A percentile compares a stretch with the other conserved stretches of the same genome.
These are phyloP conservation scores for Suhomyces prunicola DNA, from an alignment of 805 yeast species.

Conservation along the genomic window DNA sequence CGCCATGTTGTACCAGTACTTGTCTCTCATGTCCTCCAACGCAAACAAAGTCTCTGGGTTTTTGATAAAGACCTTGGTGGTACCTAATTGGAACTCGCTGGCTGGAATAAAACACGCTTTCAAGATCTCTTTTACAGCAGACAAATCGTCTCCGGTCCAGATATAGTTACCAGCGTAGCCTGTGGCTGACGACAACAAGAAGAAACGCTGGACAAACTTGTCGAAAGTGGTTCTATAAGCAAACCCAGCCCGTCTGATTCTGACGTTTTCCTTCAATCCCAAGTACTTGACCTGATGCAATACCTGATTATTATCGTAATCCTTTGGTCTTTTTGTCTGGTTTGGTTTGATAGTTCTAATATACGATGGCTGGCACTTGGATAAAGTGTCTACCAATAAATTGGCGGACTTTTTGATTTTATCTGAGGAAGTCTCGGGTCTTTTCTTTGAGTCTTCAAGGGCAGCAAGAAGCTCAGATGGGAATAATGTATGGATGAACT, in stretches of 20 bases:
- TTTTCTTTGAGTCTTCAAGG: slow-evolving; percentile 55
- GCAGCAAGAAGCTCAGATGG: slow-evolving; percentile 37
- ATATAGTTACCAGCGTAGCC: slow-evolving; percentile 84
- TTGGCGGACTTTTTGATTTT: slow-evolving; percentile 92
- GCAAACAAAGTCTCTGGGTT: slow-evolving; percentile 97
- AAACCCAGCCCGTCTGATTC: slow-evolving; percentile 97
- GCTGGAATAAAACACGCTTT: slow-evolving; percentile 63
- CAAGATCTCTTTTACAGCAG: slow-evolving; percentile 51
- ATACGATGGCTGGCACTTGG: slow-evolving; percentile 91
- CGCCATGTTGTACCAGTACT: slow-evolving; percentile 98
- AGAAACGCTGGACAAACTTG: slow-evolving; percentile 92
- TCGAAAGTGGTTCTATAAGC: slow-evolving; percentile 97
- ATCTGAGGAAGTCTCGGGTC: slow-evolving; percentile 96
- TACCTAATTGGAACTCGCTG: slow-evolving; percentile 87
- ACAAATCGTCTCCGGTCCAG: slow-evolving; percentile 53
- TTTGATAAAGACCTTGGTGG: slow-evolving; percentile 87
- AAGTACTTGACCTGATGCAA: slow-evolving; percentile 93
- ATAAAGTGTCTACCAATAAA: slow-evolving; percentile 79
- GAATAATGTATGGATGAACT: slow-evolving; percentile 59
- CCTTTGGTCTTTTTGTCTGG: slow-evolving; percentile 85
- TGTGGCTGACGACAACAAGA: slow-evolving; percentile 78
- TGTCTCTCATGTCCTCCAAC: slow-evolving; percentile 92
- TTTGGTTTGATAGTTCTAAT: slow-evolving; percentile 98
- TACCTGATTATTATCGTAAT: slow-evolving; percentile 85
- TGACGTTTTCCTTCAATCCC: slow-evolving; percentile 94